These are phyloP conservation scores for Hirschfeldia incana DNA, from an alignment of 345 rosid genomes.

Conservation along the genomic window DNA sequence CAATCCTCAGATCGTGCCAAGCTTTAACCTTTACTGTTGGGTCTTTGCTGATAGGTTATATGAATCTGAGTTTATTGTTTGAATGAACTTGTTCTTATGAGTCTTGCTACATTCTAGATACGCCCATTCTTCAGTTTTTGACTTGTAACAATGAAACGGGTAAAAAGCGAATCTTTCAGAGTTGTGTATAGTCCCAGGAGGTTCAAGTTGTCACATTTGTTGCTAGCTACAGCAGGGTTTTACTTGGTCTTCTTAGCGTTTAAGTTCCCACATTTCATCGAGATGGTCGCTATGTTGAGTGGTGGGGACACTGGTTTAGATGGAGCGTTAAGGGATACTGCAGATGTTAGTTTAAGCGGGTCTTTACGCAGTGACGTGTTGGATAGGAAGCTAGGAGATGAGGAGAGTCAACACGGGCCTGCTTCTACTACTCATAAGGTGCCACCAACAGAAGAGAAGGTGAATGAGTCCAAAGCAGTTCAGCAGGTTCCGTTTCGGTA, in stretches of 20 bases:
- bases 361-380: slow-evolving; percentile 71
- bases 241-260: slow-evolving; percentile 77
- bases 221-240: slow-evolving; percentile 60
- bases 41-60: slow-evolving; percentile 16
- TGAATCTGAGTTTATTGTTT: slow-evolving; percentile 9
- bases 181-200: slow-evolving; percentile 49
- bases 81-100: slow-evolving; percentile 26
- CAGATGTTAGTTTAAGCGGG: slow-evolving; percentile 59
- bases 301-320: slow-evolving; percentile 71
- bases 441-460: slow-evolving; percentile 46
- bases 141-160: slow-evolving; percentile 65
- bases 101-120: slow-evolving; percentile 22
- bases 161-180: slow-evolving; percentile 57
- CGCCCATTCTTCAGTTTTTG: slow-evolving; percentile 24
- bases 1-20: slow-evolving; percentile 28
- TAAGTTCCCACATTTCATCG: slow-evolving; percentile 81
- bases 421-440: slow-evolving; percentile 52
- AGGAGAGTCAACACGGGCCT: slow-evolving; percentile 51
- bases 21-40: slow-evolving; percentile 9
- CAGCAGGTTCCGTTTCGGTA: slow-evolving; percentile 62
- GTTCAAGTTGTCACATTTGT: slow-evolving; percentile 75
- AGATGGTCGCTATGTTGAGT: slow-evolving; percentile 64
- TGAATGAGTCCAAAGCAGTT: slow-evolving; percentile 37
- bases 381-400: slow-evolving; percentile 69
- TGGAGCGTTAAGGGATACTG: slow-evolving; percentile 42